Percentiles rank a stretch among this genome's conserved stretches.
phyloP scores from a whole-genome alignment of 169 alveolate species.

The Plasmodium gonderi region DNA sequence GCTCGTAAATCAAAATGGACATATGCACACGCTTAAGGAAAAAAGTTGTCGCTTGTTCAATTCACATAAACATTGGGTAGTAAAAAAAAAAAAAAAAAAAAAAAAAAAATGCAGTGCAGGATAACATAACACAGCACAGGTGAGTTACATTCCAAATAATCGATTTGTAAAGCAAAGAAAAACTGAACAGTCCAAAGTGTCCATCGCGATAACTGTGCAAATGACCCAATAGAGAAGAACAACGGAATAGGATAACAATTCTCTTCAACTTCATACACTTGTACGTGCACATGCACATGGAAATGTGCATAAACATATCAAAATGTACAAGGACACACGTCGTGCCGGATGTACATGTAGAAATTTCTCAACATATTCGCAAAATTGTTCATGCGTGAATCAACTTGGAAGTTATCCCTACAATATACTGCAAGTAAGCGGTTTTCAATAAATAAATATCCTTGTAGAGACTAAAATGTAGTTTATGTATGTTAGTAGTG shows the following conservation, averaged over 20 bases:
- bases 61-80: too few species aligned
- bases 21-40: too few species aligned
- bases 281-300: too few species aligned
- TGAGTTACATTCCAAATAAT: neutral
- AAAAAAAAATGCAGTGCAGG: neutral
- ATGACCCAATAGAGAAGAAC: neutral
- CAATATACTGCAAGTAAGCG: slow-evolving; percentile 30
- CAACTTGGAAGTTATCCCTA: slow-evolving; percentile 8
- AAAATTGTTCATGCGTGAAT: neutral
- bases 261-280: too few species aligned
- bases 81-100: neutral
- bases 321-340: too few species aligned
- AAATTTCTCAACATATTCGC: neutral
- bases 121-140: neutral
- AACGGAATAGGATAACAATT: too few species aligned
- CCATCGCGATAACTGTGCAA: neutral
- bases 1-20: too few species aligned
- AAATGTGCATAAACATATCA: too few species aligned
- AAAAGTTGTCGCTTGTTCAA: too few species aligned
- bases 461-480: slow-evolving; percentile 42
- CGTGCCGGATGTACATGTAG: too few species aligned
- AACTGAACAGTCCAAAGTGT: neutral
- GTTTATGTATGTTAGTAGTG: slow-evolving; percentile 49
- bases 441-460: slow-evolving; percentile 61
- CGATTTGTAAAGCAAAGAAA: neutral